These are phyloP conservation scores for Rostrohypoxylon terebratum DNA, from an alignment of 495 filamentous ascomycete species.

Conservation along the genomic window DNA sequence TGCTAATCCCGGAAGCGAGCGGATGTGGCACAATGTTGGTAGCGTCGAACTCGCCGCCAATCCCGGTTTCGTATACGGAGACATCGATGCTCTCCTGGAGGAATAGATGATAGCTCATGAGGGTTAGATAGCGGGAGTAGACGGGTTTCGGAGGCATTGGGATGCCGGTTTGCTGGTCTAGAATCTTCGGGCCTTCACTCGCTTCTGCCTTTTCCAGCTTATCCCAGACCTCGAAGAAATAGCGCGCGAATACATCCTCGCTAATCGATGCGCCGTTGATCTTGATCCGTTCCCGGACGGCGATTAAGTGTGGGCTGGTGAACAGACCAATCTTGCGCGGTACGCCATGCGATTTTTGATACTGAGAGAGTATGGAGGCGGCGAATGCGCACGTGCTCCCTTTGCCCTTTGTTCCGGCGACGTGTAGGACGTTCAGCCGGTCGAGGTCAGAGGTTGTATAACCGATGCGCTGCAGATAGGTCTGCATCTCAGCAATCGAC, in stretches of 20 bases:
- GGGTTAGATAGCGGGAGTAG: constrained; percentile 90
- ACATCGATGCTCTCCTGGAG: constrained; percentile 81
- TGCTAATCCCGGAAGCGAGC: constrained; percentile 79
- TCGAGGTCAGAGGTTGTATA: constrained; percentile 81
- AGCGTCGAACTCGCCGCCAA: constrained; percentile 92
- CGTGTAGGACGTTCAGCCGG: constrained; percentile 79
- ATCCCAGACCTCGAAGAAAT: constrained; percentile 94
- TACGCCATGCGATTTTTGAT: constrained; percentile 49
- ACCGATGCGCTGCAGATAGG: constrained; percentile 80
- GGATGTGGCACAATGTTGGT: constrained; percentile 89
- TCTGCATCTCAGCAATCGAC: constrained; percentile 79
- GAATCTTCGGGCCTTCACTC: constrained; percentile 36
- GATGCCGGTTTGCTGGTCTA: constrained; percentile 47
- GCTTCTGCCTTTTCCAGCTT: constrained; percentile 65
- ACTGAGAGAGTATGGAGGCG: constrained; percentile 63
- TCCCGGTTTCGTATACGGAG: constrained; percentile 91
- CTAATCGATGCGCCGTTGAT: constrained; percentile 82
- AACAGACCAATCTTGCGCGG: constrained; percentile 79
- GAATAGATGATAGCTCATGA: constrained; percentile 92
- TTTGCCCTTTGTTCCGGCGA: constrained; percentile 95
- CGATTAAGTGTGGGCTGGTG: constrained; percentile 88
- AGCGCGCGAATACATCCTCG: constrained; percentile 79
- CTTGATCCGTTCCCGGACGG: constrained; percentile 87
- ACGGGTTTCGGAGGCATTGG: constrained; percentile 71
- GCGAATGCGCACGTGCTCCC: constrained; percentile 81